Conservation (phyloP, 208 protist genomes). For the Acanthamoeba quina region DNA sequence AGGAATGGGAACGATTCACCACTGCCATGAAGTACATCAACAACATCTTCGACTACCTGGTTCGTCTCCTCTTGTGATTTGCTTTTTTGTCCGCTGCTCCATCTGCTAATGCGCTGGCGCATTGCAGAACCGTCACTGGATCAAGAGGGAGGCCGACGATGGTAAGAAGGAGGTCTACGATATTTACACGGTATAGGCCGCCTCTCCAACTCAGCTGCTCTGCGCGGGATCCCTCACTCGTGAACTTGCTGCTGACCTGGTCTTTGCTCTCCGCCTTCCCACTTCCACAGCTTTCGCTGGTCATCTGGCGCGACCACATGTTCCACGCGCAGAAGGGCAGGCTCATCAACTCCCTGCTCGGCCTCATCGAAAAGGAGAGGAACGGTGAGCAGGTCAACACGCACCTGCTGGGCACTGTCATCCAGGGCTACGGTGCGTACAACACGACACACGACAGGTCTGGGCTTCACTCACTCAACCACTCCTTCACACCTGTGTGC, state of each 20-base stretch:
- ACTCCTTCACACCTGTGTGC: no score
- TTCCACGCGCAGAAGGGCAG: constrained; percentile 81
- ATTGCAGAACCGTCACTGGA: constrained; percentile 84
- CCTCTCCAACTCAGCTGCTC: no score
- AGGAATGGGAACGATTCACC: constrained; percentile 84
- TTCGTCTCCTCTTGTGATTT: background rate
- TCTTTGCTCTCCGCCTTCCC: no score
- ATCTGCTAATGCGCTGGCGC: background rate
- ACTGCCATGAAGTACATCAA: constrained; percentile 84
- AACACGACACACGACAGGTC: background rate
- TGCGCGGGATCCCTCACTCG: no score
- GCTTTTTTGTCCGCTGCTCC: background rate
- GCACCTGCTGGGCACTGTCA: constrained; percentile 77
- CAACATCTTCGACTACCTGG: constrained; percentile 85
- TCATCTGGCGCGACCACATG: constrained; percentile 85
- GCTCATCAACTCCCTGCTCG: constrained; percentile 81
- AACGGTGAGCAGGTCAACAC: constrained; percentile 85
- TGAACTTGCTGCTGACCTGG: no score
- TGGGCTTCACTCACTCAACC: no score
- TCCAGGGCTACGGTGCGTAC: constrained; percentile 79
- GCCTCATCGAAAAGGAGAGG: constrained; percentile 82
- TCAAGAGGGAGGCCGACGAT: constrained; percentile 85
- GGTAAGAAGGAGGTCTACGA: constrained; percentile 84
- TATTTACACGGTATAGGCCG: constrained; percentile 80
- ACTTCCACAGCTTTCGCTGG: constrained; percentile 81